Base-by-base conservation (phyloP, 75 land plant genomes). In the Pinus albicaulis region DNA sequence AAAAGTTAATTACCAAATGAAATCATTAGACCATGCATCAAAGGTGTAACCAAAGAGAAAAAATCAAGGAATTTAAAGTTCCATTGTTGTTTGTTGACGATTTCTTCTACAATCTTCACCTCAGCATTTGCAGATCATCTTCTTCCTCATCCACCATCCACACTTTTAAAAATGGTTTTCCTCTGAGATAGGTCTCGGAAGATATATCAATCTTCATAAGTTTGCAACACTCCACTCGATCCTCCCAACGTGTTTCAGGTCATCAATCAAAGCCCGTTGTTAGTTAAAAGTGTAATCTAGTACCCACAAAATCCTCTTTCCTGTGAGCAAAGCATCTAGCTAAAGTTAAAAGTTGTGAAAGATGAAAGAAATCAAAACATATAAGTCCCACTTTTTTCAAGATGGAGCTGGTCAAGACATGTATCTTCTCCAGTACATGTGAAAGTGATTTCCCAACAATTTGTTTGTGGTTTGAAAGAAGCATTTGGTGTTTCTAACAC, bases 391-490 rank as follows among this genome's bases (percentile, higher is more conserved):
- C 23, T 12, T n/a, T 38, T 41, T 68, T 71, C 74, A 25, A 93
- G 57, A 72, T 96, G 87, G 2, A 85, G 76, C 82, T 92, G 90
- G 59, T 94, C 75, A 79, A 77, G 81, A 17, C n/a, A n/a, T 91
- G 81, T 26, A 96, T 96, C 78, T 93, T 96, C 78, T 91, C 88
- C 59, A 96, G 77, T 34, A 96, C 84, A 48, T 89, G 89, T 23
- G 97, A 93, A 75, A 96, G 81, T 2, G 94, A 88, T 79, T 96
- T 96, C 65, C 82, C 73, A 1, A 87, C 78, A 48, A 78, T 55
- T 55, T 3, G 79, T 80, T 4, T 71, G 57, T 57, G 90, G 84
- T 65, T 82, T 85, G 80, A 95, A 95, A 20, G 93, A 76, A 34
- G 84, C 96, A 76, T 85, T 83, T 71, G 86, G 84, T 11, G 93